A percentile compares a stretch with the other conserved stretches of the same genome.
Conservation (phyloP, 768 basidiomycete species). For the Lepiota subincarnata region DNA sequence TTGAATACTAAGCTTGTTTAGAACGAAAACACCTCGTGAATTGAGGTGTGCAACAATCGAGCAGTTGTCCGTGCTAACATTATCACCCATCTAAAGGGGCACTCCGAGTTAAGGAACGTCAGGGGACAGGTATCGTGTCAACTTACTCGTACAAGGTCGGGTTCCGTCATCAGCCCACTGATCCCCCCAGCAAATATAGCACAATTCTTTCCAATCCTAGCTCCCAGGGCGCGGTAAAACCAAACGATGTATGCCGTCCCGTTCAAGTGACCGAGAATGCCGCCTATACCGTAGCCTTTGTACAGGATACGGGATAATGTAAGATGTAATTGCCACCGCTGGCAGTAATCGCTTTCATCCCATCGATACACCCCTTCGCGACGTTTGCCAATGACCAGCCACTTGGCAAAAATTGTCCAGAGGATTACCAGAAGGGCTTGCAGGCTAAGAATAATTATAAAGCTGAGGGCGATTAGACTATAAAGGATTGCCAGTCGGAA, state of each 20-base stretch:
- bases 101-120: not conserved
- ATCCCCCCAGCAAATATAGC: slow-evolving; percentile 37
- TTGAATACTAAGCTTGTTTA: slow-evolving; percentile 38
- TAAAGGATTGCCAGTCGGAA: slow-evolving; percentile 37
- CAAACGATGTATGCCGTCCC: slow-evolving; percentile 42
- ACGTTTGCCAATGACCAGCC: slow-evolving; percentile 38
- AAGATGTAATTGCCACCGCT: slow-evolving; percentile 47
- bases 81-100: slow-evolving; percentile 31
- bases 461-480: slow-evolving; percentile 34
- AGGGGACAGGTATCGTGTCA: not conserved
- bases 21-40: slow-evolving; percentile 41
- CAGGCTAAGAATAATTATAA: slow-evolving; percentile 33
- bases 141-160: slow-evolving; percentile 39
- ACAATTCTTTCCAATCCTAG: slow-evolving; percentile 40
- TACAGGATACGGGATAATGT: slow-evolving; percentile 32
- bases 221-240: slow-evolving; percentile 40
- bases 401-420: slow-evolving; percentile 40
- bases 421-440: slow-evolving; percentile 35
- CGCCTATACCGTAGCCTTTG: slow-evolving; percentile 38
- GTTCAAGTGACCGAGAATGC: slow-evolving; percentile 34
- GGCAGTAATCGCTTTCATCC: slow-evolving; percentile 46
- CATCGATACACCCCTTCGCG: slow-evolving; percentile 36
- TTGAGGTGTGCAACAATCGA: slow-evolving; percentile 47
- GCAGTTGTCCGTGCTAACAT: slow-evolving; percentile 41
- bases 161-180: slow-evolving; percentile 42